Evolutionary conservation across 1,284 basidiomycete species (phyloP), one percentile per base, ranked within the genome.

Genomic region (Melampsora americana): DNA sequence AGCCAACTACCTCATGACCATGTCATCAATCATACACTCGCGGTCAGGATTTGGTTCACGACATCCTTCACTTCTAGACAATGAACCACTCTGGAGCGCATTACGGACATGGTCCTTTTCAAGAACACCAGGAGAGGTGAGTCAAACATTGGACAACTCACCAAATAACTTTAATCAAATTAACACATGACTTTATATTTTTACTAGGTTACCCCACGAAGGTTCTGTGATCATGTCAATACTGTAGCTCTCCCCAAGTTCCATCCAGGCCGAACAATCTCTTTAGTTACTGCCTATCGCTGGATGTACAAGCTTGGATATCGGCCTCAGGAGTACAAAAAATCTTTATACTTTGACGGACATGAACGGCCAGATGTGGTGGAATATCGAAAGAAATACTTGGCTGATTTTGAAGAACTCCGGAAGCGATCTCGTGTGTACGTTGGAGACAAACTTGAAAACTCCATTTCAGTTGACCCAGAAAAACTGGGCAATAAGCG

Each of bases 301-400:
- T 67, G 46, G 66, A 67, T 67, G 66, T 67, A 50, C 14, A 44
- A 67, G 18, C 66, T 67, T 11, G 66, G 66, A 16, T 67, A 12
- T 48, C 46, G 44, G n/a, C 44, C 60, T 30, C 60, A 62, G 60
- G 60, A 16, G n/a, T 48, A n/a, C 46, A 44, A 67, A 28, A 67
- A 46, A 23, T 44, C 20, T 6, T 28, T 67, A 23, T 67, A 67
- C 48, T 67, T 67, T 28, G 44, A 67, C 46, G 66, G 66, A 2
- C 66, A 67, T 42, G 46, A 67, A 32, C 23, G 18, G 20, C 46
- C 66, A 3, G 66, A 67, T 50, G 66, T 67, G 32, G 46, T 48
- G 44, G 7, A 48, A 7, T 42, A 20, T 35, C 23, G 28, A 18
- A 56, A 53, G 46, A 68, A 53, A 46, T 68, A 68, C 28, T 28